phyloP scores from a whole-genome alignment of 257 asterid species.

The Petrea volubilis region DNA sequence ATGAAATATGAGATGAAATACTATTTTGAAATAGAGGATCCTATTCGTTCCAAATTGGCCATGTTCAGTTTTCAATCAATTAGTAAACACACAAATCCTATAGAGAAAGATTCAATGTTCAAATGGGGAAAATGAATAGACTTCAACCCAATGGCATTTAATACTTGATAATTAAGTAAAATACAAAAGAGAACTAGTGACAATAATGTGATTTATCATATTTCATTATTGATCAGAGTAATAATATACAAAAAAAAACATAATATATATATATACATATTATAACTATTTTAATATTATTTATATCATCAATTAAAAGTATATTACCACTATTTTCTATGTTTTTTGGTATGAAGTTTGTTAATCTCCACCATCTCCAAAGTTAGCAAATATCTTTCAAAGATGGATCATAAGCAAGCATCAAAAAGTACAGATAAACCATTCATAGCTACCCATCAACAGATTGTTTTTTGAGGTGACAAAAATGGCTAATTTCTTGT shows the following conservation, averaged over 20 bases:
- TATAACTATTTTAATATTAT: too few relatives aligned
- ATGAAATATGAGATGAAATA: too few relatives aligned
- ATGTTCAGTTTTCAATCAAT: slow-evolving; percentile 12
- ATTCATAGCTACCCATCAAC: background rate
- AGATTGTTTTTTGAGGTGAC: background rate
- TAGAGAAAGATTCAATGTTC: background rate
- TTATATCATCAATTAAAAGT: too few relatives aligned
- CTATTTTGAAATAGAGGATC: too few relatives aligned
- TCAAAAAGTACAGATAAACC: slow-evolving; percentile 12
- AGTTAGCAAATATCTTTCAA: slow-evolving; percentile 14
- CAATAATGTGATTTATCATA: too few relatives aligned
- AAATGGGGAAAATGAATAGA: background rate
- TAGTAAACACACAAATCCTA: background rate
- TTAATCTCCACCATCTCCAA: background rate
- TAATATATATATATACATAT: too few relatives aligned
- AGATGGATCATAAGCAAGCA: background rate
- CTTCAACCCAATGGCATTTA: background rate
- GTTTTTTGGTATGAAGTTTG: background rate
- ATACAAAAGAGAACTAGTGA: background rate
- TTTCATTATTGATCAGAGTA: too few relatives aligned
- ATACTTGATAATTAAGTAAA: background rate
- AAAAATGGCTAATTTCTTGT: background rate
- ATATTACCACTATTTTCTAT: too few relatives aligned
- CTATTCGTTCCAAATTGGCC: too few relatives aligned
- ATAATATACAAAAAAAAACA: too few relatives aligned